A percentile compares a stretch with the other conserved stretches of the same genome.
These are phyloP conservation scores for Boletus sp. DNA, from an alignment of 768 basidiomycete species.

Conservation along the genomic window DNA sequence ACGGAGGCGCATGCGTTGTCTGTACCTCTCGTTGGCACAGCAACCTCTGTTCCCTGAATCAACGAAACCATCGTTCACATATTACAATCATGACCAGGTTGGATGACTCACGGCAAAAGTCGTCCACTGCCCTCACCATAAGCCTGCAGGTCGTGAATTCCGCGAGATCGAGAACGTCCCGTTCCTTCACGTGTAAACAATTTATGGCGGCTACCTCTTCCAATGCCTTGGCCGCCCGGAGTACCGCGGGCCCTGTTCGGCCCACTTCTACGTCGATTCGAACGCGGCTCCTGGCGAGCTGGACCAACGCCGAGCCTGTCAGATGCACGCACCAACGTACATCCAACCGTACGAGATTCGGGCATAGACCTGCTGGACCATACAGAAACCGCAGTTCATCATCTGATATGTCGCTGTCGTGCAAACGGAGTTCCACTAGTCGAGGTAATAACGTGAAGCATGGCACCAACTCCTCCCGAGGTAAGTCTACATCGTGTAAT, in stretches of 20 bases:
- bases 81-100: background rate
- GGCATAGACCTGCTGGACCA: conserved; percentile 44
- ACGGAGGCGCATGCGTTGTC: conserved; percentile 46
- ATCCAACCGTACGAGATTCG: conserved; percentile 47
- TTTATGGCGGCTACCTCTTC: conserved; percentile 51
- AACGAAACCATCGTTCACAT: background rate
- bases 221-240: conserved; percentile 32
- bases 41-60: conserved; percentile 44
- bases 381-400: conserved; percentile 38
- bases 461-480: conserved; percentile 36
- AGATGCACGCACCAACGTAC: conserved; percentile 61
- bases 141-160: conserved; percentile 47
- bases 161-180: conserved; percentile 52
- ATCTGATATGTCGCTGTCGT: conserved; percentile 58
- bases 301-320: conserved; percentile 48
- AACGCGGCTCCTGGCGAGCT: conserved; percentile 44
- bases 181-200: conserved; percentile 55
- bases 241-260: conserved; percentile 1
- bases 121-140: conserved; percentile 38
- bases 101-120: conserved; percentile 53
- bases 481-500: conserved; percentile 48
- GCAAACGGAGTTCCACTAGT: conserved; percentile 50
- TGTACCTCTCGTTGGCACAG: conserved; percentile 56
- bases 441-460: conserved; percentile 37
- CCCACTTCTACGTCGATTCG: background rate